A percentile compares a stretch with the other conserved stretches of the same genome.
phyloP scores from a whole-genome alignment of 192 early-diverging fungal genomes.

The Backusella liffmaniae region DNA sequence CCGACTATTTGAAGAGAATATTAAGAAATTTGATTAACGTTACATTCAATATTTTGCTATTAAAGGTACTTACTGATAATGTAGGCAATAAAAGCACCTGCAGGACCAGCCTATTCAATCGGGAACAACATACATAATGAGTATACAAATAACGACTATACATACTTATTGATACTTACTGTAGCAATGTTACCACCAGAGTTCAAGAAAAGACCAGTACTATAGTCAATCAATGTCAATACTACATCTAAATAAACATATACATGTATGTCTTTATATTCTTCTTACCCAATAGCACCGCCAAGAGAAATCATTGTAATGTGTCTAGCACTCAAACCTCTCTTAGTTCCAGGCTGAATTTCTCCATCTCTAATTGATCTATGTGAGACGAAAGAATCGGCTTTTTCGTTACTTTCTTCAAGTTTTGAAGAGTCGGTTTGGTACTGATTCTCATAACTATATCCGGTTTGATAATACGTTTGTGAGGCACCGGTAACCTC shows the following conservation, averaged over 20 bases:
- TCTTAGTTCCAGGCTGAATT: constrained; percentile 13
- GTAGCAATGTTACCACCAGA: constrained; percentile 63
- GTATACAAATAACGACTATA: not conserved
- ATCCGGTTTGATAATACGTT: not conserved
- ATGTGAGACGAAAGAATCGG: not conserved
- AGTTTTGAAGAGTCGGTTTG: not conserved
- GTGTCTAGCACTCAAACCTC: constrained; percentile 29
- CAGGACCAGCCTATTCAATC: constrained; percentile 61
- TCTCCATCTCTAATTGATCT: not conserved
- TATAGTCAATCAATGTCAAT: not conserved
- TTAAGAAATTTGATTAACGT: not conserved
- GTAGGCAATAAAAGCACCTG: constrained; percentile 70
- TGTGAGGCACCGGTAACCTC: constrained; percentile 3
- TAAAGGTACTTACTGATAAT: constrained; percentile 24
- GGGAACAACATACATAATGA: not conserved
- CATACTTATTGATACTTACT: not conserved
- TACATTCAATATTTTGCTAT: not conserved
- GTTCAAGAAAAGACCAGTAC: constrained; percentile 77
- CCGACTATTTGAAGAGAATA: constrained; percentile 21
- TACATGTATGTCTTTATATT: not conserved
- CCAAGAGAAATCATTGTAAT: constrained; percentile 37
- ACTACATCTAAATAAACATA: not conserved
- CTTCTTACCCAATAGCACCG: constrained; percentile 30
- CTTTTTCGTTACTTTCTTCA: not conserved
- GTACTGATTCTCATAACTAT: not conserved